These are phyloP conservation scores for Saccharomycopsis sp. DNA, from an alignment of 805 yeast species.

Conservation along the genomic window DNA sequence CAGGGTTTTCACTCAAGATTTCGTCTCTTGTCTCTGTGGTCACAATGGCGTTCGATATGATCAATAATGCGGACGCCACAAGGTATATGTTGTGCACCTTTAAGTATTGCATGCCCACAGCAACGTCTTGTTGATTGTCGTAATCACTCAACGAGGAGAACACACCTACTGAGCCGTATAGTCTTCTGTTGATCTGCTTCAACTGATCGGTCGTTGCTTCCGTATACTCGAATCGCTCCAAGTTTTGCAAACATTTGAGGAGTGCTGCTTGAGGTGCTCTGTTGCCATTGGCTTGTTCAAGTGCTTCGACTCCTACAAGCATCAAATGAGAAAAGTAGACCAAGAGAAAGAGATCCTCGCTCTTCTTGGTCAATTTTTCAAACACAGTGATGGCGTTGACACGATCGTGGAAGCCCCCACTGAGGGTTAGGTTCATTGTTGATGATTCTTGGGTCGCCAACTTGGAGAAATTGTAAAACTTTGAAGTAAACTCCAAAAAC, in stretches of 20 bases:
- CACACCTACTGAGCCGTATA: conserved; percentile 16
- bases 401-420: too few relatives aligned
- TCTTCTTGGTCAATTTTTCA: too few relatives aligned
- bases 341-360: too few relatives aligned
- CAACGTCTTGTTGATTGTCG: conserved; percentile 7
- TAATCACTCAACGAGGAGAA: conserved; percentile 8
- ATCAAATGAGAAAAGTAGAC: too few relatives aligned
- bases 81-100: conserved; percentile 3
- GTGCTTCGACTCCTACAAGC: too few relatives aligned
- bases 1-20: conserved; percentile 5
- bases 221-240: not conserved
- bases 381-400: too few relatives aligned
- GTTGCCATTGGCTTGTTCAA: too few relatives aligned
- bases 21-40: conserved; percentile 9
- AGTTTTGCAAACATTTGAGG: not conserved
- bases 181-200: conserved; percentile 13
- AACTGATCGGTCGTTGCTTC: too few relatives aligned
- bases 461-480: too few relatives aligned
- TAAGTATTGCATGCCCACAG: conserved; percentile 2
- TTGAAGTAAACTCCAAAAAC: too few relatives aligned
- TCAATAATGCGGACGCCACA: conserved; percentile 9
- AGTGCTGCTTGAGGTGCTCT: conserved; percentile 1
- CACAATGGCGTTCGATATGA: conserved; percentile 15
- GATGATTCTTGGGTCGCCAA: too few relatives aligned
- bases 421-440: too few relatives aligned